Base-by-base conservation (phyloP, 208 protist genomes). In the Crithidia sp. region DNA sequence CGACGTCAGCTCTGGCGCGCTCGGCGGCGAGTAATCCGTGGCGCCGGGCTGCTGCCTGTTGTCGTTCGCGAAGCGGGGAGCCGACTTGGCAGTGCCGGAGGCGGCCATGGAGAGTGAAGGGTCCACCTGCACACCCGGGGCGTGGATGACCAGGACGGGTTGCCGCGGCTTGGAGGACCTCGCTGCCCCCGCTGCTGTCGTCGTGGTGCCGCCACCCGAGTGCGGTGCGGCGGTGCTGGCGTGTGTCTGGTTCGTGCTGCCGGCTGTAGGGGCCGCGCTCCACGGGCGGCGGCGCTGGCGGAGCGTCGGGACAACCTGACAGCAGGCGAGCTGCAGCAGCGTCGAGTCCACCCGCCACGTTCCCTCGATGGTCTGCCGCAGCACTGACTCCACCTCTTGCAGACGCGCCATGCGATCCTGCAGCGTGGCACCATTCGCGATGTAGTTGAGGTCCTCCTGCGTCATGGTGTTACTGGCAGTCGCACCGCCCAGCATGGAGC, bases 251-350 rank as follows among this genome's bases (percentile, higher is more conserved):
- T 37, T 59, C 50, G 60, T 5, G 28, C 28, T 28, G 28, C 28
- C 28, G 16, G 65, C 17, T 3, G 57, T 10, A 59, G 60, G 16
- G 55, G 67, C 40, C 53, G 66, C 52, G n/a, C 12, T 64, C 76
- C 76, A 81, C 50, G 66, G 66, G 5, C 73, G 58, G 12, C 78
- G 79, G 37, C 80, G 86, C 61, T 83, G 75, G 5, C 91, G 84
- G 43, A 96, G 71, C 3, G 91, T 96, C 2, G 91, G 91, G 60
- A 96, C 76, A 16, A 94, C 59, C n/a, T 87, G 84, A 41, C 61
- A 74, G 44, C 64, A 60, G 12, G 82, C 91, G 9, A 96, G 61
- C 58, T 86, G 71, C 55, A 93, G 58, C 37, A 96, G 69, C n/a
- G 73, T 76, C 39, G 49, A 81, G 73, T 91, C 85, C 49, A 92